A percentile compares a stretch with the other conserved stretches of the same genome.
phyloP scores from a whole-genome alignment of 2,329 filamentous ascomycete species.

The Xylariales sp. region DNA sequence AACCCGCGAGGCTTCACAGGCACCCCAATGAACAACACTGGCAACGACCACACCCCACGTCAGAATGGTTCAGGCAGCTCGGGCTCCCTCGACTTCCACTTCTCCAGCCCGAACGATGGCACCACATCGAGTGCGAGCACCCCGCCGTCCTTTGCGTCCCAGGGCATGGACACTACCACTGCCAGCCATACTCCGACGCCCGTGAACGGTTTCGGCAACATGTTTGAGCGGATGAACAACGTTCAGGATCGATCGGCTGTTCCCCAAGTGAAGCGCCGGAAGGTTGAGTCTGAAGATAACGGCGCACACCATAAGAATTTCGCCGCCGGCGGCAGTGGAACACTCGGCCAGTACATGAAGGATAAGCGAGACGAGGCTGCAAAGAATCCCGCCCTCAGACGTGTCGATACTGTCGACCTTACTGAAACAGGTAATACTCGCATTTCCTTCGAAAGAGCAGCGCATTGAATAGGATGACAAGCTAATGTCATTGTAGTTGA shows the following conservation, averaged over 20 bases:
- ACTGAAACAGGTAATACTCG: slow-evolving; percentile 46
- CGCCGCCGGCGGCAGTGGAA: slow-evolving; percentile 45
- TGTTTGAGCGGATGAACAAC: slow-evolving; percentile 74
- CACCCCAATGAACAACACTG: slow-evolving; percentile 13
- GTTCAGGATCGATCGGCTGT: slow-evolving; percentile 60
- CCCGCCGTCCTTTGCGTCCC: slow-evolving; percentile 12
- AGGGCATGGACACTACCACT: slow-evolving; percentile 8
- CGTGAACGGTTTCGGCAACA: slow-evolving; percentile 45
- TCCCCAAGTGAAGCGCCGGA: slow-evolving; percentile 63
- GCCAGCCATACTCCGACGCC: slow-evolving; percentile 13
- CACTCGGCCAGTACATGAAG: slow-evolving; percentile 63
- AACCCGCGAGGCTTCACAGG: slow-evolving; percentile 33
- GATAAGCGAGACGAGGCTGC: slow-evolving; percentile 47
- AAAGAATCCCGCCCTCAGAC: slow-evolving; percentile 16
- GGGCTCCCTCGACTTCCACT: slow-evolving; percentile 37
- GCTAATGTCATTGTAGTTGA: slow-evolving; percentile 20
- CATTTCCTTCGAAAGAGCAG: no score
- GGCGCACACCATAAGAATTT: slow-evolving; percentile 38
- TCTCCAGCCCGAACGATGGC: slow-evolving; percentile 26
- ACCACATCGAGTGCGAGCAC: slow-evolving; percentile 14
- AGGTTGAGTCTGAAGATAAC: slow-evolving; percentile 43
- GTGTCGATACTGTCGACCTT: slow-evolving; percentile 51
- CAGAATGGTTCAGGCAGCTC: slow-evolving; percentile 24
- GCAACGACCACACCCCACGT: slow-evolving; percentile 20
- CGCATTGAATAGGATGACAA: background rate